Conservation (phyloP, 176 grass and related monocot genomes). For the Panicum miliaceum region DNA sequence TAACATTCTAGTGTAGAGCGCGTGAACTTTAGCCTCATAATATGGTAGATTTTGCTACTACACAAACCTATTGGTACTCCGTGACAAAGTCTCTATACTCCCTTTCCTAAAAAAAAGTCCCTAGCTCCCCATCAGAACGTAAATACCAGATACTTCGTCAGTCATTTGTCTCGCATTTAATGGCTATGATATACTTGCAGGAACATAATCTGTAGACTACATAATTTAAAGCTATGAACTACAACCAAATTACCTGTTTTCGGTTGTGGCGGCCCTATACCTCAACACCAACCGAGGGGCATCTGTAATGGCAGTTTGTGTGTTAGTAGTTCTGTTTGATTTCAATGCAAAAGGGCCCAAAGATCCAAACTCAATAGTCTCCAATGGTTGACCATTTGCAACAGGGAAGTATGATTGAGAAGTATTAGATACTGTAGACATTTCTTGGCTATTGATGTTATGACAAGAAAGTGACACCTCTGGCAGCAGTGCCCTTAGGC, state of each 20-base stretch:
- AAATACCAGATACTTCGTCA: background rate
- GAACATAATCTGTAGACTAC: background rate
- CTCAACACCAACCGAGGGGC: slow-evolving; percentile 19
- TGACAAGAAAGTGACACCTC: background rate
- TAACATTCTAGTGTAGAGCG: slow-evolving; percentile 9
- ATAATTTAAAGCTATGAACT: slow-evolving; percentile 21
- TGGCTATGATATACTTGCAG: background rate
- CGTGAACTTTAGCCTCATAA: background rate
- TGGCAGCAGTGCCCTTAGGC: background rate
- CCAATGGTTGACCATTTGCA: background rate
- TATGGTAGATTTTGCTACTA: background rate
- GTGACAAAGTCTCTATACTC: background rate
- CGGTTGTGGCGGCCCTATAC: background rate
- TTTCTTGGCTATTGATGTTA: background rate
- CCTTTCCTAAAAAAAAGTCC: too few relatives aligned
- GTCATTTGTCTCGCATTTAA: background rate
- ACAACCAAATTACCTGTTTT: slow-evolving; percentile 49
- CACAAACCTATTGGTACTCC: background rate
- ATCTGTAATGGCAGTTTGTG: background rate
- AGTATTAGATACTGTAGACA: slow-evolving; percentile 10
- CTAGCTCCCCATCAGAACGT: background rate
- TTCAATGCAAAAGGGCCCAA: slow-evolving; percentile 62
- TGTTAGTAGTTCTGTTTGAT: slow-evolving; percentile 18
- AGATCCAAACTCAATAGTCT: slow-evolving; percentile 63
- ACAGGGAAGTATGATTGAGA: background rate